A percentile compares a stretch with the other conserved stretches of the same genome.
phyloP scores from a whole-genome alignment of 805 yeast genomes.

The Candida boidinii region DNA sequence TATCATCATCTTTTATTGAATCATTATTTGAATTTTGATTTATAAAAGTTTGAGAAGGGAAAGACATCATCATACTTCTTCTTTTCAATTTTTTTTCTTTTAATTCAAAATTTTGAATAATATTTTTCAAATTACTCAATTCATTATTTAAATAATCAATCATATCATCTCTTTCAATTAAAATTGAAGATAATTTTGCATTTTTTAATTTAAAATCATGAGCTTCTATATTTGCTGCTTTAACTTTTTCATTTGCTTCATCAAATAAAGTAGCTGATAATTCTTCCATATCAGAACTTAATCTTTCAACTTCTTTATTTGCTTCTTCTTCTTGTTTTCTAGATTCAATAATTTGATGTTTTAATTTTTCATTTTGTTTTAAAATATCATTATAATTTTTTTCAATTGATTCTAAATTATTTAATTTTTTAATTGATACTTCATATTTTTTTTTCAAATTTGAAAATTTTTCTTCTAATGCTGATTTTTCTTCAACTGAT shows the following conservation, averaged over 20 bases:
- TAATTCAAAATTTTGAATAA: conserved; percentile 48
- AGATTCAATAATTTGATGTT: conserved; percentile 21
- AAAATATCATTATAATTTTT: neutral
- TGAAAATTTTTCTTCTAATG: neutral
- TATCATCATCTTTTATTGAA: conserved; percentile 1
- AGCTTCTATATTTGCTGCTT: conserved; percentile 63
- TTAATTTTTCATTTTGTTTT: conserved; percentile 23
- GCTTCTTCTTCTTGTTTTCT: conserved; percentile 36
- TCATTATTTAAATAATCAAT: conserved; percentile 61
- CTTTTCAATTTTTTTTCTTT: conserved; percentile 15
- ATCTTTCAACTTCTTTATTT: conserved; percentile 47
- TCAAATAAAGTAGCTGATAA: conserved; percentile 67
- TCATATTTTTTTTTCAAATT: neutral
- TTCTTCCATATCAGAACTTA: conserved; percentile 73
- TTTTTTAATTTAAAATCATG: conserved; percentile 53
- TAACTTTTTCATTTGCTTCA: conserved; percentile 82
- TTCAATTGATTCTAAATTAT: neutral
- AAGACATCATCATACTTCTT: too few species aligned
- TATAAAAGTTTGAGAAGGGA: conserved; percentile 2
- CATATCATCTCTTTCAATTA: conserved; percentile 62
- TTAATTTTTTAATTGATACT: too few species aligned
- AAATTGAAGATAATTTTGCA: conserved; percentile 38
- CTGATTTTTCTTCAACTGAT: neutral
- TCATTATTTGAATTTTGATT: conserved; percentile 3
- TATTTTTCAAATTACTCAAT: conserved; percentile 52